These are phyloP conservation scores for Nothomitra cinnamomea DNA, from an alignment of 2,329 filamentous ascomycete species.

Conservation along the genomic window DNA sequence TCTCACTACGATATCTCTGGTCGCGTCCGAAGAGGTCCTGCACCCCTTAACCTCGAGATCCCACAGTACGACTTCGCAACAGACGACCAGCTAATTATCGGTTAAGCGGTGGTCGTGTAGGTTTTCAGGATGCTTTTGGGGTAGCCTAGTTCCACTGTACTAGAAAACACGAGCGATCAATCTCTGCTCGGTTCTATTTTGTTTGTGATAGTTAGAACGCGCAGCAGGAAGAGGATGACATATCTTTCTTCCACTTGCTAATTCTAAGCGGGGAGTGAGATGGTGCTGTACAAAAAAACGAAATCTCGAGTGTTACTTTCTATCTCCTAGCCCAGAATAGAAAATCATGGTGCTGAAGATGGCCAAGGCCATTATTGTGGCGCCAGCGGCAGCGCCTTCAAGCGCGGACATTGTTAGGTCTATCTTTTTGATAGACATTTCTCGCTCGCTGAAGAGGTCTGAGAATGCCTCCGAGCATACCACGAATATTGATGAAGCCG, in stretches of 20 bases:
- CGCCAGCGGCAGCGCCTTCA: slow-evolving; percentile 51
- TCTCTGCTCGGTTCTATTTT: not conserved
- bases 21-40: slow-evolving; percentile 92
- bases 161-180: not conserved
- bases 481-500: slow-evolving; percentile 26
- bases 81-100: slow-evolving; percentile 77
- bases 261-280: not conserved
- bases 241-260: slow-evolving; percentile 11
- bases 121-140: not conserved
- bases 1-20: slow-evolving; percentile 99
- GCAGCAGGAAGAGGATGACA: not conserved
- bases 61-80: slow-evolving; percentile 85
- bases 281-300: slow-evolving; percentile 1
- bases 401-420: slow-evolving; percentile 54
- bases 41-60: slow-evolving; percentile 93
- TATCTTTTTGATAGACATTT: slow-evolving; percentile 45
- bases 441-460: slow-evolving; percentile 50
- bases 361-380: slow-evolving; percentile 25
- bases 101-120: slow-evolving; percentile 40
- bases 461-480: slow-evolving; percentile 22
- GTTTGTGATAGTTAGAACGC: not conserved
- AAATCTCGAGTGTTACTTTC: not conserved
- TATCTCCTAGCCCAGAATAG: not conserved
- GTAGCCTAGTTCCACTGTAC: not conserved
- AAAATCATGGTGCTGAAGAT: not conserved